phyloP scores from a whole-genome alignment of 2,329 filamentous ascomycete species.

The Ilyonectria robusta region DNA sequence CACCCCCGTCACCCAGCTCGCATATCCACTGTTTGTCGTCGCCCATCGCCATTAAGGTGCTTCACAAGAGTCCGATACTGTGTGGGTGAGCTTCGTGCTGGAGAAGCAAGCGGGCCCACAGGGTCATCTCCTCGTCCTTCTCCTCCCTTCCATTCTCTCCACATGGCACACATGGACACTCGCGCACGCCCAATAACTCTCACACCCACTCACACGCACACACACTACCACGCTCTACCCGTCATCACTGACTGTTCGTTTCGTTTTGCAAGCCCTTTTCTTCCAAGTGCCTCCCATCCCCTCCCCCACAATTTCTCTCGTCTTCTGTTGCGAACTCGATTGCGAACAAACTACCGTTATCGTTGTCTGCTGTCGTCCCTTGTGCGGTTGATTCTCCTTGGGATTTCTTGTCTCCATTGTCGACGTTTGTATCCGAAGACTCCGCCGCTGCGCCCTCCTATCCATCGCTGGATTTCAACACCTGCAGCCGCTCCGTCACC shows the following conservation, averaged over 20 bases:
- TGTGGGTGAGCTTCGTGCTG: conserved; percentile 34
- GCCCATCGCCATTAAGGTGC: conserved; percentile 13
- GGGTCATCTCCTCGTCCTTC: conserved; percentile 43
- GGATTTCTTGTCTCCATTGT: conserved; percentile 20
- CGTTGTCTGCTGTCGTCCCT: conserved; percentile 32
- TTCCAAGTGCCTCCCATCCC: conserved; percentile 29
- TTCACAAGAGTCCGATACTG: conserved; percentile 37
- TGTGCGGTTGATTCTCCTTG: conserved; percentile 35
- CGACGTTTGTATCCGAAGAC: conserved; percentile 43
- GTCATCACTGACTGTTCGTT: conserved; percentile 35
- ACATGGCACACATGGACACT: conserved; percentile 36
- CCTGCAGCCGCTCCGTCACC: conserved; percentile 48
- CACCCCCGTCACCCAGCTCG: neutral
- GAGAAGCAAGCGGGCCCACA: conserved; percentile 40
- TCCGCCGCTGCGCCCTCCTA: conserved; percentile 42
- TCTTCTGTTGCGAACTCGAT: conserved; percentile 14
- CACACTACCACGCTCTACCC: conserved; percentile 35
- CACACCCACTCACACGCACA: conserved; percentile 39
- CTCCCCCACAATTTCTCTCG: conserved; percentile 19
- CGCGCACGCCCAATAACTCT: conserved; percentile 41
- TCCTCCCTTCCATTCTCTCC: conserved; percentile 50
- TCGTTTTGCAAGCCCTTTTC: conserved; percentile 41
- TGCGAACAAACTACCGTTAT: conserved; percentile 22
- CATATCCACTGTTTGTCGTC: conserved; percentile 4
- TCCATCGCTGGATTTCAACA: conserved; percentile 43